Base-by-base conservation (phyloP, 345 rosid species). In the Gossypium bickii region DNA sequence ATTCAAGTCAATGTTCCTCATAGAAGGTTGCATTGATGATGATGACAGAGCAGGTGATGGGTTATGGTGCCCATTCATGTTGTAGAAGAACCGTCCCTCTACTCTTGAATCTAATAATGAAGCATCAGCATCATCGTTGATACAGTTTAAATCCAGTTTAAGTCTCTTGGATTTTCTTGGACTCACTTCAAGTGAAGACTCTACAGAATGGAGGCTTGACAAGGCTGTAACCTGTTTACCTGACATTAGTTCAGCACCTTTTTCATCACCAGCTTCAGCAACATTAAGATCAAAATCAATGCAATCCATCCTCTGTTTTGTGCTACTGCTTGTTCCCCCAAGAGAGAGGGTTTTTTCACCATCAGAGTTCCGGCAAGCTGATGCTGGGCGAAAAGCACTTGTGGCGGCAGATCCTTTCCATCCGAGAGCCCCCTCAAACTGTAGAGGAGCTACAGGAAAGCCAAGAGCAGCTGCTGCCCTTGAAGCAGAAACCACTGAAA, bases 221-320 rank as follows among this genome's bases (percentile, higher is more conserved):
- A 90, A 86, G 73, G 79, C 87, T 27, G 87, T 84, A 71, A 86
- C 73, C 78, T 82, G 89, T 72, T 87, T 82, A 69, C 81, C 85
- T 2, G 83, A 75, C 68, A 78, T 68, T 17, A 78, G 67, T 68
- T 82, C 90, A 51, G 79, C 81, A 22, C 77, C 77, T 76, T 84
- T 88, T 74, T 89, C 96, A 78, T 95, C 93, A 73, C 83, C 97
- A 78, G 52, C 84, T 80, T 87, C 98, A 0, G 88, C 81, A 76
- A 89, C 85, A 81, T 95, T 95, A 77, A 93, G 94, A 88, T 95
- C 99, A 48, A 95, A 82, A 77, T 85, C 90, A 76, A 89, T 86
- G 75, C 72, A 82, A 56, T 78, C 78, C 72, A 67, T 83, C 78
- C 83, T 84, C 67, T 81, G 87, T 74, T 86, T 88, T 75, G 83